Percentiles rank a stretch among this genome's conserved stretches.
Evolutionary conservation across 179 eudicot species (phyloP).

Genomic region (Spergularia azorica): DNA sequence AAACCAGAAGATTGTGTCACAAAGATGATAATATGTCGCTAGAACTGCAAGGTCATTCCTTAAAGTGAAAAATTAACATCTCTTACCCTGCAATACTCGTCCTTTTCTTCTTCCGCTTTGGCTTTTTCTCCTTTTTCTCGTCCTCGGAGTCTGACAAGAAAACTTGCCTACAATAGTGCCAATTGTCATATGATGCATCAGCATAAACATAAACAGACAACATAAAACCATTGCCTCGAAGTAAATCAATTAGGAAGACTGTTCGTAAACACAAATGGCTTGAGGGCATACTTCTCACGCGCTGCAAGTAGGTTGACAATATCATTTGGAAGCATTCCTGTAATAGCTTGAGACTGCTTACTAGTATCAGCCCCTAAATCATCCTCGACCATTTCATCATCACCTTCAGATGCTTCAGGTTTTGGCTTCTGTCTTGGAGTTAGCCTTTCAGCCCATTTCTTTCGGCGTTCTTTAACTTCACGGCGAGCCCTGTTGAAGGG

Average conservation of each 20-base stretch:
- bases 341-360: conserved; percentile 38
- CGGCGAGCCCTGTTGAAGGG: conserved; percentile 51
- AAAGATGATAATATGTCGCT: background rate
- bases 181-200: background rate
- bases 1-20: conserved; percentile 6
- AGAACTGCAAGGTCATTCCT: background rate
- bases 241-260: background rate
- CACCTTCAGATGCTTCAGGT: conserved; percentile 11
- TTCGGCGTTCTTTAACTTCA: conserved; percentile 76
- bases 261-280: background rate
- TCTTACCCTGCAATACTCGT: conserved; percentile 55
- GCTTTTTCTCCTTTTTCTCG: conserved; percentile 44
- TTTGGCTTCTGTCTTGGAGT: conserved; percentile 43
- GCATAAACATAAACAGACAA: background rate
- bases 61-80: background rate
- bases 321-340: conserved; percentile 80
- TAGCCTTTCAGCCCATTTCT: conserved; percentile 61
- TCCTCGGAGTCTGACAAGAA: conserved; percentile 89
- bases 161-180: conserved; percentile 59
- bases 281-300: conserved; percentile 63
- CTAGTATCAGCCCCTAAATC: conserved; percentile 38
- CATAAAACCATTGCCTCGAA: background rate
- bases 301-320: conserved; percentile 77
- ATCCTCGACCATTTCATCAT: conserved; percentile 44
- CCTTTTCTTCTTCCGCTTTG: conserved; percentile 57